Evolutionary conservation across 495 filamentous ascomycete species (phyloP).

Genomic region (Hypoxylon lienhwacheense): DNA sequence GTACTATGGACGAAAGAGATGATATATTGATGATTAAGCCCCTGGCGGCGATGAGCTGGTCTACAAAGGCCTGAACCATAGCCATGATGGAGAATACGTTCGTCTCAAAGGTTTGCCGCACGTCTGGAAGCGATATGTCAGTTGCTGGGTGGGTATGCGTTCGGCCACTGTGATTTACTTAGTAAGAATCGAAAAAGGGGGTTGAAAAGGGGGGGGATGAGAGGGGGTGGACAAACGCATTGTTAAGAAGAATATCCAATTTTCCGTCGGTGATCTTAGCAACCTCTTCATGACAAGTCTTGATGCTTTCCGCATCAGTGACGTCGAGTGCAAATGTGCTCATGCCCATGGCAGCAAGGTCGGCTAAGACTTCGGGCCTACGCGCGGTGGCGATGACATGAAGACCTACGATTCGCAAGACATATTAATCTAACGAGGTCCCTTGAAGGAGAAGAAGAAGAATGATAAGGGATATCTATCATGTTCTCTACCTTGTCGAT

Average conservation of each 20-base stretch:
- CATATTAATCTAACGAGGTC: neutral
- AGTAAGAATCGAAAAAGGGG: neutral
- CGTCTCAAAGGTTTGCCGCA: constrained; percentile 60
- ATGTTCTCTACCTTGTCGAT: constrained; percentile 43
- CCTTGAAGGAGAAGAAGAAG: too few species aligned
- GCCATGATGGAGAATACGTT: constrained; percentile 64
- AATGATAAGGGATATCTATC: too few species aligned
- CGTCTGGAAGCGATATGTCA: constrained; percentile 54
- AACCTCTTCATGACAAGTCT: constrained; percentile 49
- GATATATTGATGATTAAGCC: constrained; percentile 61
- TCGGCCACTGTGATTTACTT: constrained; percentile 45
- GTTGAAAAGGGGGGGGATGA: neutral
- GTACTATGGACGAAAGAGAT: constrained; percentile 51
- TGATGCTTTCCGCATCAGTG: constrained; percentile 54
- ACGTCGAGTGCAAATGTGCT: constrained; percentile 54
- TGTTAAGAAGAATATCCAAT: constrained; percentile 70
- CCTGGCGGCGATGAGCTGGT: constrained; percentile 53
- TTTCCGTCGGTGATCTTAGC: constrained; percentile 55
- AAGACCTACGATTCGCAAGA: constrained; percentile 48
- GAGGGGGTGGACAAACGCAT: constrained; percentile 50
- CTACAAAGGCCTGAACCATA: constrained; percentile 58
- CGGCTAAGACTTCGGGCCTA: constrained; percentile 47
- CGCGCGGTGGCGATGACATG: constrained; percentile 60
- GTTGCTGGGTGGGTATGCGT: constrained; percentile 55
- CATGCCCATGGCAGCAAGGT: constrained; percentile 52